Evolutionary conservation across 2,329 filamentous ascomycete genomes (phyloP).

Genomic region (Xylogone sp.): DNA sequence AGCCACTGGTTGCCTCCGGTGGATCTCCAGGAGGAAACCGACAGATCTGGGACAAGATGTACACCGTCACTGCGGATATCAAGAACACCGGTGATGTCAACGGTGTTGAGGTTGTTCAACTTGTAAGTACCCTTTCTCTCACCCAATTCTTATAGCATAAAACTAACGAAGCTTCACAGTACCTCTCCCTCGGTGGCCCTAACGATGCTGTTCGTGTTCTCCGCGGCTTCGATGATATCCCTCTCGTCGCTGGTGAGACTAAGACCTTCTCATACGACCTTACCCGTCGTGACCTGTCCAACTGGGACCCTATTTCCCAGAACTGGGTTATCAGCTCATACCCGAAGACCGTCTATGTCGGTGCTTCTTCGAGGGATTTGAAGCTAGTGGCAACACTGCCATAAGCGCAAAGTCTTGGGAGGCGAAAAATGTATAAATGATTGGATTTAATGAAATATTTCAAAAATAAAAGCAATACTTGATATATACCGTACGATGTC

Average conservation of each 20-base stretch:
- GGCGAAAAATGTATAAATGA: neutral
- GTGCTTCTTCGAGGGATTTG: conserved; percentile 22
- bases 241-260: conserved; percentile 63
- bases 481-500: too few species aligned
- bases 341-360: conserved; percentile 27
- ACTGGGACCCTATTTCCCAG: conserved; percentile 75
- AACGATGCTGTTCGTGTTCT: conserved; percentile 65
- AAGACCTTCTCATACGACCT: conserved; percentile 64
- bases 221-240: conserved; percentile 76
- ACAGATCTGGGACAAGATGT: conserved; percentile 49
- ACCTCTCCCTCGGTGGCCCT: conserved; percentile 76
- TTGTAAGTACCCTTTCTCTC: conserved; percentile 26
- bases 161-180: conserved; percentile 39
- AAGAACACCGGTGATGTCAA: conserved; percentile 50
- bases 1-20: conserved; percentile 43
- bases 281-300: conserved; percentile 78
- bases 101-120: conserved; percentile 55
- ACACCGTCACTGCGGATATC: conserved; percentile 48
- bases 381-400: neutral
- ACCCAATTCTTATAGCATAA: conserved; percentile 3
- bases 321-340: conserved; percentile 64
- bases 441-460: neutral
- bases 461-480: too few species aligned
- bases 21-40: conserved; percentile 51
- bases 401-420: neutral